These are phyloP conservation scores for Solanum peruvianum DNA, from an alignment of 257 asterid species.

Conservation along the genomic window DNA sequence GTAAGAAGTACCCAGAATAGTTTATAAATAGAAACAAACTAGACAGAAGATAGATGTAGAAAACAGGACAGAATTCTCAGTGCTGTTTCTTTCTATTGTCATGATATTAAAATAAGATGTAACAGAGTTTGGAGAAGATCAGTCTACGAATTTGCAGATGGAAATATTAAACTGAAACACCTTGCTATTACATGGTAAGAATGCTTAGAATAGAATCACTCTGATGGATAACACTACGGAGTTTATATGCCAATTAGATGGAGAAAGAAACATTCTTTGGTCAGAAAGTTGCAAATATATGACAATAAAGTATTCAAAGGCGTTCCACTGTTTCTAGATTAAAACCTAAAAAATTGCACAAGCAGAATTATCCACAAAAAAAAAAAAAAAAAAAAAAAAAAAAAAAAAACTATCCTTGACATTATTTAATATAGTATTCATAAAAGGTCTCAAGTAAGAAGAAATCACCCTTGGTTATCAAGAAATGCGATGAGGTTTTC, in stretches of 20 bases:
- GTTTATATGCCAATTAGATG: neutral
- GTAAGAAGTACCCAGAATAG: neutral
- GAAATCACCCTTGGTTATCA: slow-evolving; percentile 70
- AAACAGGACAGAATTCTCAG: neutral
- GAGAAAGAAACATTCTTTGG: slow-evolving; percentile 4
- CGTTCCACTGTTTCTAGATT: neutral
- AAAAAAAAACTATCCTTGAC: neutral
- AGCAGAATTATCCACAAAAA: neutral
- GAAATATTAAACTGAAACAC: neutral
- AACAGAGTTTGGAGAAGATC: neutral
- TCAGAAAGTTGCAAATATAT: neutral
- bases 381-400: neutral
- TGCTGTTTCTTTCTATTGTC: neutral
- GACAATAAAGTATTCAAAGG: neutral
- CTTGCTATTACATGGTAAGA: neutral
- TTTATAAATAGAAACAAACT: neutral
- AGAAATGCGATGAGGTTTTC: slow-evolving; percentile 88
- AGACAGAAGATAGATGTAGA: neutral
- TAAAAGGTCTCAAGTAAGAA: neutral
- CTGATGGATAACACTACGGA: neutral
- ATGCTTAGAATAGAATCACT: neutral
- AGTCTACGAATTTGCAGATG: neutral
- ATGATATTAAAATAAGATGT: neutral
- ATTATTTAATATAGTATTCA: neutral
- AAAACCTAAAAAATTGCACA: neutral